These are phyloP conservation scores for Centaurea solstitialis DNA, from an alignment of 129 eudicot species.

Conservation along the genomic window DNA sequence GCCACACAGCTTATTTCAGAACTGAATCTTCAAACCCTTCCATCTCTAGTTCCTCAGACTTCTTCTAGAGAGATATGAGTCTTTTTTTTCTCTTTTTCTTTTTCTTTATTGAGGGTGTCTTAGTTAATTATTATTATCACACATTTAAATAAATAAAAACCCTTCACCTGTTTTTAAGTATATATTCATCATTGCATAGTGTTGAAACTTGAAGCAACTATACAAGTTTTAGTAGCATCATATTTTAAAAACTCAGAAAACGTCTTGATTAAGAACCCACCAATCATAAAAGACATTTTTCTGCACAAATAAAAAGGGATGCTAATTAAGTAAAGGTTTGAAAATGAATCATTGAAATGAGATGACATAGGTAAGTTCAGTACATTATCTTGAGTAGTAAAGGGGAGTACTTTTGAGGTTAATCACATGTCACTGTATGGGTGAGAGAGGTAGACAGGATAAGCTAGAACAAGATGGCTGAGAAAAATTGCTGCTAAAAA, in stretches of 20 bases:
- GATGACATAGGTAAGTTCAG: conserved; percentile 11
- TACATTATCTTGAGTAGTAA: conserved; percentile 21
- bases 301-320: neutral
- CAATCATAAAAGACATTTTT: neutral
- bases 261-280: conserved; percentile 1
- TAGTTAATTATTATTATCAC: conserved; percentile 11
- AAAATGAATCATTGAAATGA: neutral
- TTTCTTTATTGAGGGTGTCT: conserved; percentile 24
- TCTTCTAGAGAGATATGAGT: conserved; percentile 26
- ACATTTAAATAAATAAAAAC: neutral
- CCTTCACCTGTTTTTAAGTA: neutral
- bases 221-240: neutral
- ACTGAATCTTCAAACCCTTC: conserved; percentile 51
- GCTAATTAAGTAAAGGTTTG: conserved; percentile 22
- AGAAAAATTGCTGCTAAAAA: conserved; percentile 34
- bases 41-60: conserved; percentile 41
- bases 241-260: conserved; percentile 1
- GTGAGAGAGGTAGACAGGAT: conserved; percentile 34
- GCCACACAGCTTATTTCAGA: conserved; percentile 39
- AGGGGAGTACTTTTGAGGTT: conserved; percentile 23
- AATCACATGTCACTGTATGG: conserved; percentile 16
- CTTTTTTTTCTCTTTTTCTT: conserved; percentile 14
- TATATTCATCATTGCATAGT: neutral
- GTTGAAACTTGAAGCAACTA: conserved; percentile 4
- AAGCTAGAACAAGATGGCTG: conserved; percentile 23